Percentiles rank a stretch among this genome's conserved stretches.
These are phyloP conservation scores for Camelina laxa DNA, from an alignment of 345 rosid genomes.

Conservation along the genomic window DNA sequence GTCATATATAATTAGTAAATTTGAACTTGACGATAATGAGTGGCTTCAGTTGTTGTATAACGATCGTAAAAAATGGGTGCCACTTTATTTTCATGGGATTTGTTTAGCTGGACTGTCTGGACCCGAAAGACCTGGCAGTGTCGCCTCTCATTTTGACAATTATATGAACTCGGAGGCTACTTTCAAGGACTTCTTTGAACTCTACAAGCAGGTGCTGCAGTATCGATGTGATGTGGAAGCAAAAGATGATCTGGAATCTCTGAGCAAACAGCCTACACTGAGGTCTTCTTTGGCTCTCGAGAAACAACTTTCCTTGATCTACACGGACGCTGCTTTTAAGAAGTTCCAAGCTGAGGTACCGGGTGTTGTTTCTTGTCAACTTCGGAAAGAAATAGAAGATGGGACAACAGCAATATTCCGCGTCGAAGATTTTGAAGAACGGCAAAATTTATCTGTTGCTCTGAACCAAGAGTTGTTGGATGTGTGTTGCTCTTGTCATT, in stretches of 20 bases:
- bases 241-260: constrained; percentile 50
- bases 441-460: constrained; percentile 46
- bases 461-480: constrained; percentile 48
- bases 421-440: constrained; percentile 56
- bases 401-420: constrained; percentile 41
- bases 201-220: constrained; percentile 46
- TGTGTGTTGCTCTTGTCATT: constrained; percentile 51
- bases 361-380: constrained; percentile 59
- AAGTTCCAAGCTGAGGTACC: constrained; percentile 59
- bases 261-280: constrained; percentile 50
- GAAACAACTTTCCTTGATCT: constrained; percentile 52
- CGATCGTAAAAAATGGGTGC: constrained; percentile 59
- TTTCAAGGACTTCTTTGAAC: constrained; percentile 53
- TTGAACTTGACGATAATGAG: constrained; percentile 50
- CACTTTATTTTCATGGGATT: constrained; percentile 45
- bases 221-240: constrained; percentile 52
- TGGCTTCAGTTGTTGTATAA: constrained; percentile 54
- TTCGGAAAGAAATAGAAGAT: constrained; percentile 50
- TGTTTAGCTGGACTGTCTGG: constrained; percentile 47
- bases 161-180: constrained; percentile 40
- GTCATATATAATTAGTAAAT: constrained; percentile 50
- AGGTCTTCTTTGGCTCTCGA: constrained; percentile 55
- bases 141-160: constrained; percentile 38
- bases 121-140: constrained; percentile 35
- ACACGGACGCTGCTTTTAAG: constrained; percentile 57